These are phyloP conservation scores for Pseudocercospora crystallina DNA, from an alignment of 2,329 filamentous ascomycete genomes.

Conservation along the genomic window DNA sequence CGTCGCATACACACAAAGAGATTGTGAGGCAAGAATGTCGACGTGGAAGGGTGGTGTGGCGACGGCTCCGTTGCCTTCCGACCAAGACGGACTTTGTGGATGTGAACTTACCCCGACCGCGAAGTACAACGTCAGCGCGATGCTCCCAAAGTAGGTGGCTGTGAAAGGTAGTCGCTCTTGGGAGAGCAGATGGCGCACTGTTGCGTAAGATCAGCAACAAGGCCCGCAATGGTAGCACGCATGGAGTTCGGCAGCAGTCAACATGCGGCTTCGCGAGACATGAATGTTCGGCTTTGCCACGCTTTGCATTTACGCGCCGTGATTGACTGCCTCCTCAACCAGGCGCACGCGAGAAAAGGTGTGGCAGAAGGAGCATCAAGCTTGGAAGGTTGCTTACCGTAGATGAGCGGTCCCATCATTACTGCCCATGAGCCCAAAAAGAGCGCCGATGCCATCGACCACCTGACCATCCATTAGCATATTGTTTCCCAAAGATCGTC, in stretches of 20 bases:
- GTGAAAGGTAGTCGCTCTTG: slow-evolving; percentile 86
- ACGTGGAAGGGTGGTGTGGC: slow-evolving; percentile 14
- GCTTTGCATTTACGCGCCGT: slow-evolving; percentile 12
- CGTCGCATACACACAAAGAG: slow-evolving; percentile 25
- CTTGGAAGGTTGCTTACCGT: slow-evolving; percentile 49
- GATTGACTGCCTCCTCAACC: slow-evolving; percentile 16
- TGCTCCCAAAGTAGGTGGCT: slow-evolving; percentile 90
- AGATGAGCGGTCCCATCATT: slow-evolving; percentile 86
- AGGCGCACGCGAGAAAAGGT: slow-evolving; percentile 14
- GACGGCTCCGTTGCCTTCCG: slow-evolving; percentile 14
- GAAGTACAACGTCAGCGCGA: slow-evolving; percentile 86
- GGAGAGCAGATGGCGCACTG: slow-evolving; percentile 77
- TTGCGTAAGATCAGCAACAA: slow-evolving; percentile 22
- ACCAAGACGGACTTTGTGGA: slow-evolving; percentile 8
- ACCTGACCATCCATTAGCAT: slow-evolving; percentile 61
- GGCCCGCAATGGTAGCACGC: slow-evolving; percentile 9
- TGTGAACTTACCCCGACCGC: slow-evolving; percentile 75
- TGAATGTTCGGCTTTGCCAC: slow-evolving; percentile 7
- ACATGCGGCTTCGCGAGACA: slow-evolving; percentile 21
- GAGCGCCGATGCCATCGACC: slow-evolving; percentile 87
- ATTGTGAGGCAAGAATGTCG: slow-evolving; percentile 17
- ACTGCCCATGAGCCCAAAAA: slow-evolving; percentile 92
- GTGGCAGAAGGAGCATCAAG: slow-evolving; percentile 19
- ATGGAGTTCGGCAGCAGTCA: slow-evolving; percentile 14
- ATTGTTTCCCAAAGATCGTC: slow-evolving; percentile 14